A percentile compares a stretch with the other conserved stretches of the same genome.
Evolutionary conservation across 78 protist species (phyloP).

Genomic region (Parvularia atlantis): DNA sequence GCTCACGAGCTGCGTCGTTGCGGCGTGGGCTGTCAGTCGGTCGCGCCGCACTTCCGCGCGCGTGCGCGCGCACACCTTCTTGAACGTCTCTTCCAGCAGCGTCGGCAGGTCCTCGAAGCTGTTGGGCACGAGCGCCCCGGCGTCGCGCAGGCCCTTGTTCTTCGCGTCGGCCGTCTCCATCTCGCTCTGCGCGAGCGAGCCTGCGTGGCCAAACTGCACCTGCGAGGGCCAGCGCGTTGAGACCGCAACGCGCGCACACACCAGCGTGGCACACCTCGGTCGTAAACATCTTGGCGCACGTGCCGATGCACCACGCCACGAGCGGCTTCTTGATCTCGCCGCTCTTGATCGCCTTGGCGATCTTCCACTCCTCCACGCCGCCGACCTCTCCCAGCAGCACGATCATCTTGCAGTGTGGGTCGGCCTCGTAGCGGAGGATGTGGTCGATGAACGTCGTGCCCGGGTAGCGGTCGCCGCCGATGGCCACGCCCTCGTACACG

Average conservation of each 20-base stretch:
- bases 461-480: conserved; percentile 90
- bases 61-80: too few relatives aligned
- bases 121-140: conserved; percentile 85
- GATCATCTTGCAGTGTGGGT: conserved; percentile 62
- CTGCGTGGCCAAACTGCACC: conserved; percentile 91
- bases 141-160: conserved; percentile 59
- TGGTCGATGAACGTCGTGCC: conserved; percentile 77
- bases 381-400: conserved; percentile 88
- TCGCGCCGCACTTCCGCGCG: too few relatives aligned
- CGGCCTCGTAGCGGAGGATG: conserved; percentile 43
- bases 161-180: conserved; percentile 72
- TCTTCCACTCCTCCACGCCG: conserved; percentile 80
- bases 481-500: conserved; percentile 83
- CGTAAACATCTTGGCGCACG: conserved; percentile 65
- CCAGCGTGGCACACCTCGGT: conserved; percentile 18
- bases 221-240: conserved; percentile 17
- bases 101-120: background rate
- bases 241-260: background rate
- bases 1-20: background rate
- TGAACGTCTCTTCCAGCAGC: background rate
- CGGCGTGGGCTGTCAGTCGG: too few relatives aligned
- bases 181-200: conserved; percentile 58
- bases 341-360: conserved; percentile 59
- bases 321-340: conserved; percentile 85
- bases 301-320: conserved; percentile 81